Evolutionary conservation across 2,329 filamentous ascomycete species (phyloP).

Genomic region (Venturia asperata): DNA sequence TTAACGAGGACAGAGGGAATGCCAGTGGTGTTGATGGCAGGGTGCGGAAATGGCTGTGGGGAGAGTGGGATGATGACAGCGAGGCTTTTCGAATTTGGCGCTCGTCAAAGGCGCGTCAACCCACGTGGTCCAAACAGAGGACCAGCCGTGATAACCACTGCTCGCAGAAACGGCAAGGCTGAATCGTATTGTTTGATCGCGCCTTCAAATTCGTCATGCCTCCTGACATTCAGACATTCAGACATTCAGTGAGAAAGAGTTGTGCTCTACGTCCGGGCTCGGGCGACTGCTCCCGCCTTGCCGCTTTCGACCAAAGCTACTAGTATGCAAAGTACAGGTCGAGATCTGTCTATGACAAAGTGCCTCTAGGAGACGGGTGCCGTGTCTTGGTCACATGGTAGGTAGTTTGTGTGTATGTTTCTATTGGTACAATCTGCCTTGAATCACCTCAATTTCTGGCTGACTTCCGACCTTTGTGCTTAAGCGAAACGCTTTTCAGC

Average conservation of each 20-base stretch:
- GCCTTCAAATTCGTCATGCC: neutral
- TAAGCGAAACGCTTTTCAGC: conserved; percentile 65
- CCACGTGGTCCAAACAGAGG: neutral
- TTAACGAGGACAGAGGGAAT: too few relatives aligned
- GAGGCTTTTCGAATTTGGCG: neutral
- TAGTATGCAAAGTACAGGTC: neutral
- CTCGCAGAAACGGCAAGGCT: neutral
- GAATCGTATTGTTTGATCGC: neutral
- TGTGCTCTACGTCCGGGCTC: too few relatives aligned
- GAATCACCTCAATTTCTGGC: neutral
- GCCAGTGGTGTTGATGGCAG: neutral
- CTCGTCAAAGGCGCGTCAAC: neutral
- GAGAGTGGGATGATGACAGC: conserved; percentile 11
- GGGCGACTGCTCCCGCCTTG: too few relatives aligned
- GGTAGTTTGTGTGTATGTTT: neutral
- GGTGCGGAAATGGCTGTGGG: neutral
- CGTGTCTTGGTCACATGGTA: too few relatives aligned
- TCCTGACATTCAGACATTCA: too few relatives aligned
- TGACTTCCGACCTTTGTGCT: neutral
- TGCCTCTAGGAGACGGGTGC: neutral
- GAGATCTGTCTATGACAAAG: neutral
- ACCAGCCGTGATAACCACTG: neutral
- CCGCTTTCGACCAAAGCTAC: too few relatives aligned
- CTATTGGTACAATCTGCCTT: conserved; percentile 2
- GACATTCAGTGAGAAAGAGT: too few relatives aligned